Evolutionary conservation across 2,329 filamentous ascomycete genomes (phyloP).

Genomic region (Thelonectria rubi): DNA sequence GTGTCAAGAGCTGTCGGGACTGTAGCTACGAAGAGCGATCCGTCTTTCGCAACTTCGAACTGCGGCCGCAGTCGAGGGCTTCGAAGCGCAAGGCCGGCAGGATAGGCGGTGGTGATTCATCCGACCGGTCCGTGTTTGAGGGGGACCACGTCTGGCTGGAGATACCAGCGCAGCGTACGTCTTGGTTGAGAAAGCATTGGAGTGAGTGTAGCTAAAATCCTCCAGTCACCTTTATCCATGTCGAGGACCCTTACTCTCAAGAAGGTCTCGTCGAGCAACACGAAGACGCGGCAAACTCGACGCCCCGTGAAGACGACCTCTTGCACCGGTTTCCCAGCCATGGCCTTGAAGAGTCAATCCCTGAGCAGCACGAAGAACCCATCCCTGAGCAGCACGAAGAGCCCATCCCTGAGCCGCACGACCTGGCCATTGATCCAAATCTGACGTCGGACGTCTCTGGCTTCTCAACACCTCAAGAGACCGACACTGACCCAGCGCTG

Average conservation of each 20-base stretch:
- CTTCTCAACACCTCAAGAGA: not conserved
- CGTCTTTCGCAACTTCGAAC: conserved; percentile 32
- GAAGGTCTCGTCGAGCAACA: not conserved
- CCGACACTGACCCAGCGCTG: not conserved
- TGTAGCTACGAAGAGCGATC: conserved; percentile 33
- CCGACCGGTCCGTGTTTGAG: conserved; percentile 14
- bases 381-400: not conserved
- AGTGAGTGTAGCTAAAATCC: too few relatives aligned
- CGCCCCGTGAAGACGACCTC: not conserved
- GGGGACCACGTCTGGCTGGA: conserved; percentile 31
- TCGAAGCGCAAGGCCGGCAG: not conserved
- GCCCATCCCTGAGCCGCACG: not conserved
- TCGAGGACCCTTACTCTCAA: conserved; percentile 22
- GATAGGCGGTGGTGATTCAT: not conserved
- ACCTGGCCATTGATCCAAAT: not conserved
- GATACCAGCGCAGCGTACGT: conserved; percentile 30
- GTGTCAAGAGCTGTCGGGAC: conserved; percentile 26
- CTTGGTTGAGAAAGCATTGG: too few relatives aligned
- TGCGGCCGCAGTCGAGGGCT: not conserved
- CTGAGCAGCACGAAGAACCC: not conserved
- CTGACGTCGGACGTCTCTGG: not conserved
- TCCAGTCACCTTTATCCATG: conserved; percentile 30
- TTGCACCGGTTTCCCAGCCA: not conserved
- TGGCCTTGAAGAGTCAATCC: not conserved
- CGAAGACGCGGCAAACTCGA: not conserved